Evolutionary conservation across 1,284 basidiomycete genomes (phyloP).

Genomic region (Mrakiaceae sp.): DNA sequence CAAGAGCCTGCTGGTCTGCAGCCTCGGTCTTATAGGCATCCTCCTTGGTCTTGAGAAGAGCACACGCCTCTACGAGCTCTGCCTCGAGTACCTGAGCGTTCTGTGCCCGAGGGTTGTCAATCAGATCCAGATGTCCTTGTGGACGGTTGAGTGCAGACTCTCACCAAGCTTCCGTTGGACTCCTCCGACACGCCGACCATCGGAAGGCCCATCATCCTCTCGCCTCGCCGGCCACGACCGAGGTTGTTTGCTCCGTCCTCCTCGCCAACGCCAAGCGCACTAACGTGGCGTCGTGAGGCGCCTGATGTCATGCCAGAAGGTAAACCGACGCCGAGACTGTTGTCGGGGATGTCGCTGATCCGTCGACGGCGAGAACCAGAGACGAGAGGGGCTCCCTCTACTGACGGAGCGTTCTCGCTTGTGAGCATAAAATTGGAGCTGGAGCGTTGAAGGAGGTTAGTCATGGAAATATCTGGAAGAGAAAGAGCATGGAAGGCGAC

Average conservation of each 20-base stretch:
- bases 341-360: constrained; percentile 31
- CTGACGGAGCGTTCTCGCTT: background rate
- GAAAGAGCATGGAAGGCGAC: background rate
- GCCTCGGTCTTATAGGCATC: background rate
- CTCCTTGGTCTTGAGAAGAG: background rate
- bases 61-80: background rate
- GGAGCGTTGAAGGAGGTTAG: background rate
- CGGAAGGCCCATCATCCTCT: background rate
- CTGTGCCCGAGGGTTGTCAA: background rate
- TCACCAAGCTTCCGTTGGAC: background rate
- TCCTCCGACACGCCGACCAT: background rate
- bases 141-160: background rate
- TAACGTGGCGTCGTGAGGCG: background rate
- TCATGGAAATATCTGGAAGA: too few species aligned
- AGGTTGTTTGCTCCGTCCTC: background rate
- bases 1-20: too few species aligned
- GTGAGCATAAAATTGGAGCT: constrained; percentile 7
- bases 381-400: too few species aligned
- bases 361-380: constrained; percentile 19
- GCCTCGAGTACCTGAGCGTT: background rate
- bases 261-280: constrained; percentile 4
- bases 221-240: background rate
- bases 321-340: constrained; percentile 24
- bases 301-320: background rate
- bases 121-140: background rate